These are phyloP conservation scores for Phialophora chinensis DNA, from an alignment of 2,329 filamentous ascomycete species.

Conservation along the genomic window DNA sequence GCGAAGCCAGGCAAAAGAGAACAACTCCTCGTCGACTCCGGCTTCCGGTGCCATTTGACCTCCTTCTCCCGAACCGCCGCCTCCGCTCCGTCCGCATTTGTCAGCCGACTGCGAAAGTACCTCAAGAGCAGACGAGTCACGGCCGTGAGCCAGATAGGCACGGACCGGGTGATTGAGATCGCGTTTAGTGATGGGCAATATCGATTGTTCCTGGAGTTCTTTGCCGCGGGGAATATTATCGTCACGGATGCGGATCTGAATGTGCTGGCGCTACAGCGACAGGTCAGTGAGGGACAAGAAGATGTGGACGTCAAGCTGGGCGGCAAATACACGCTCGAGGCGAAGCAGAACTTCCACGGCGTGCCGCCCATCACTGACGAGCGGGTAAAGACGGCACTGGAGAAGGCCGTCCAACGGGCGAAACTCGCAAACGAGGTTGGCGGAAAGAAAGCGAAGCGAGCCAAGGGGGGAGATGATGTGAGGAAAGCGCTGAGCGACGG, in stretches of 20 bases:
- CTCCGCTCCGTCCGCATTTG: slow-evolving; percentile 81
- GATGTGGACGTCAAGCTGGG: slow-evolving; percentile 82
- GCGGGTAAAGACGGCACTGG: slow-evolving; percentile 71
- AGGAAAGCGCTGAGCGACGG: slow-evolving; percentile 80
- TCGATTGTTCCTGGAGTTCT: slow-evolving; percentile 90
- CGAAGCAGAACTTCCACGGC: slow-evolving; percentile 81
- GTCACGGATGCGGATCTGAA: slow-evolving; percentile 84
- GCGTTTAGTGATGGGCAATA: slow-evolving; percentile 91
- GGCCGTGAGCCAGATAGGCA: slow-evolving; percentile 81
- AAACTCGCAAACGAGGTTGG: slow-evolving; percentile 40
- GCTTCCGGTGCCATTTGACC: slow-evolving; percentile 94
- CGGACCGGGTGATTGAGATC: slow-evolving; percentile 90
- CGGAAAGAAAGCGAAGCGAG: slow-evolving; percentile 72
- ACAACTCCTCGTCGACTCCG: slow-evolving; percentile 90
- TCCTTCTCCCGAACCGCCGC: slow-evolving; percentile 87
- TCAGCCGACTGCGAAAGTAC: slow-evolving; percentile 81
- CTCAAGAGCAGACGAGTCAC: slow-evolving; percentile 87
- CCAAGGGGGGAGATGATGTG: slow-evolving; percentile 75
- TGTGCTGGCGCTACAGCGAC: slow-evolving; percentile 79
- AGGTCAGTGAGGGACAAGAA: slow-evolving; percentile 79
- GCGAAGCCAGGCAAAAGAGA: slow-evolving; percentile 86
- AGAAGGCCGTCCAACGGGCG: slow-evolving; percentile 61
- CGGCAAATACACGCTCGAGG: slow-evolving; percentile 76
- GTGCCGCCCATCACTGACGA: slow-evolving; percentile 77
- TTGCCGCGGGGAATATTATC: slow-evolving; percentile 92